Base-by-base conservation (phyloP, 441 rosid genomes). In the Populus hybrid region DNA sequence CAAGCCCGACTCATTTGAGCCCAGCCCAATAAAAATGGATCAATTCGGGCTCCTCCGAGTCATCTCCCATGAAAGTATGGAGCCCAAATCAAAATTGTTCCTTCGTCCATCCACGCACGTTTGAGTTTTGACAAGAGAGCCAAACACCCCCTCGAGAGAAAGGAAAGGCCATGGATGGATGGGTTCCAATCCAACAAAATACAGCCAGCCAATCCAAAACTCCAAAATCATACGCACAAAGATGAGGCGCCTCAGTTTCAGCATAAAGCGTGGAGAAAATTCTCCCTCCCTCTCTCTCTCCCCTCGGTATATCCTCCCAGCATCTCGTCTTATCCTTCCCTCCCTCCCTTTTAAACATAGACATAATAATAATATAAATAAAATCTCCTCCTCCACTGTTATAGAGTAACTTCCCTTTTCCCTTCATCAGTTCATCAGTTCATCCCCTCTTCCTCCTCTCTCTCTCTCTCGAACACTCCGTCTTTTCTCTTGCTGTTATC, bases 231-330 rank as follows among this genome's bases (percentile, higher is more conserved):
- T 29, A 14, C 31, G 9, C 40, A 20, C 21, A 18, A n/a, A 18
- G 23, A 31, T 68, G 1, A 16, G 10, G 24, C 11, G 12, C 71
- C 10, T 5, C 28, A 21, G 9, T 11, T 8, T 24, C 33, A 11
- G 6, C 28, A 2, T 7, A 5, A 0, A 38, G 45, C 2, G 45
- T 11, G 10, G 2, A 24, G 21, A 24, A 18, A 35, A 38, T 14
- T 16, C 6, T 40, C 9, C 21, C 12, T 56, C 71, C 12, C 12
- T n/a, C 61, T 20, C 23, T 42, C 45, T 2, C 29, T 3, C 24
- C 42, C 82, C 77, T 82, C 50, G 87, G 92, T 75, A 86, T 88
- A 88, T 88, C 79, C 93, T 82, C 63, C 86, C 18, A 53, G 86
- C 74, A 82, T 85, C 88, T 86, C 59, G 66, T 42, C 67, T 80